These are phyloP conservation scores for Penicillium expansum DNA, from an alignment of 2,329 filamentous ascomycete genomes.

Conservation along the genomic window DNA sequence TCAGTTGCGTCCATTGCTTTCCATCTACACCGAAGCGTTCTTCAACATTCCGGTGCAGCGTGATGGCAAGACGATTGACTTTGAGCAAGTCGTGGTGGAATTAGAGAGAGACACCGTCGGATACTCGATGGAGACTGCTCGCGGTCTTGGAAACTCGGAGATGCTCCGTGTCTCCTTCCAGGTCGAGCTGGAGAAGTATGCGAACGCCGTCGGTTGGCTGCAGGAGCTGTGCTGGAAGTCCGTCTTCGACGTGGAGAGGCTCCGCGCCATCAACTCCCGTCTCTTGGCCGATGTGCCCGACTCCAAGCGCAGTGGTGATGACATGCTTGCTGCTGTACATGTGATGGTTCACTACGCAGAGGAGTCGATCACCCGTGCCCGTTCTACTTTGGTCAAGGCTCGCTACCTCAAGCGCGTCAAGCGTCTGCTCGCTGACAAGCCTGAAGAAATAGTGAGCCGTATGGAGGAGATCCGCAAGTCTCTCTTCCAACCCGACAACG, in stretches of 20 bases:
- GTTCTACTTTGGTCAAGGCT: constrained; percentile 79
- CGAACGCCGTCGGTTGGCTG: constrained; percentile 77
- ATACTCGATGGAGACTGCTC: constrained; percentile 70
- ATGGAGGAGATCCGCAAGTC: constrained; percentile 73
- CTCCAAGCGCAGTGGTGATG: constrained; percentile 75
- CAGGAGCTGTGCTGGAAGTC: constrained; percentile 83
- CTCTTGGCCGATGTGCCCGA: constrained; percentile 89
- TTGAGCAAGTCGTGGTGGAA: constrained; percentile 88
- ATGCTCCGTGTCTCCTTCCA: constrained; percentile 79
- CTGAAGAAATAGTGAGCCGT: constrained; percentile 69
- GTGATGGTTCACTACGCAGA: constrained; percentile 77
- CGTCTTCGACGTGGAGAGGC: constrained; percentile 73
- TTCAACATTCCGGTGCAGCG: constrained; percentile 85
- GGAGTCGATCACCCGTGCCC: constrained; percentile 72
- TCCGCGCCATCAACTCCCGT: constrained; percentile 67
- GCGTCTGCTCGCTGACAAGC: constrained; percentile 73
- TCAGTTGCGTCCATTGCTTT: constrained; percentile 79
- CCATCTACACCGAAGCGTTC: constrained; percentile 85
- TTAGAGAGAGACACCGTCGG: constrained; percentile 88
- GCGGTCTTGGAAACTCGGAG: constrained; percentile 72
- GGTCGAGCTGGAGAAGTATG: constrained; percentile 84
- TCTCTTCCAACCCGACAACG: constrained; percentile 80
- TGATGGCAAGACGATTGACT: constrained; percentile 73
- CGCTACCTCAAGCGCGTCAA: constrained; percentile 83
- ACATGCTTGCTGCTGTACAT: constrained; percentile 62